Conservation (phyloP, 371 early-diverging fungal species). For the Apophysomyces elegans region DNA sequence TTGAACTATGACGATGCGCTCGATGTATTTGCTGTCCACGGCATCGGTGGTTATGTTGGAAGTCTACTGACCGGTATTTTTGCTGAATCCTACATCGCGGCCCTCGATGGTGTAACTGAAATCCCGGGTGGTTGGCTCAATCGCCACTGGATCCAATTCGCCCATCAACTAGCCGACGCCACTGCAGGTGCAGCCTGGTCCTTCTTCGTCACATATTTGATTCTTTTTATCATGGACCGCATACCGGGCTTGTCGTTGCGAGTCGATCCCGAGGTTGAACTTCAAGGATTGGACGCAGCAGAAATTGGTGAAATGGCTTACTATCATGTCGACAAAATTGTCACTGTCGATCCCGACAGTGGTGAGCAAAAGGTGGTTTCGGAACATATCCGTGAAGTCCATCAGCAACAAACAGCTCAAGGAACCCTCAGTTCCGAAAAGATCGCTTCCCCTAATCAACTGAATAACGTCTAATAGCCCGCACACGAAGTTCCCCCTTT, state of each 20-base stretch:
- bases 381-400: constrained; percentile 40
- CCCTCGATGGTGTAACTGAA: constrained; percentile 67
- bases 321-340: constrained; percentile 52
- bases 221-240: constrained; percentile 78
- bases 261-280: constrained; percentile 71
- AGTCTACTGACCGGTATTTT: constrained; percentile 89
- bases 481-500: not conserved
- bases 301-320: constrained; percentile 83
- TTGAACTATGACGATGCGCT: constrained; percentile 89
- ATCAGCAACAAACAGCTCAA: constrained; percentile 17
- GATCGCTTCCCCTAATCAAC: constrained; percentile 16
- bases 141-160: constrained; percentile 79
- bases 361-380: constrained; percentile 44
- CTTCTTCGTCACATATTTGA: constrained; percentile 73
- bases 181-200: constrained; percentile 81
- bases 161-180: constrained; percentile 80
- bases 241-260: constrained; percentile 81
- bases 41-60: constrained; percentile 85
- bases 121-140: constrained; percentile 88
- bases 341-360: constrained; percentile 41
- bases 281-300: constrained; percentile 74
- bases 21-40: constrained; percentile 89
- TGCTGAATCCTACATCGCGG: constrained; percentile 77
- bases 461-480: constrained; percentile 21
- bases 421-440: constrained; percentile 15